Base-by-base conservation (phyloP, 2,329 filamentous ascomycete species). In the Zalaria sp. region DNA sequence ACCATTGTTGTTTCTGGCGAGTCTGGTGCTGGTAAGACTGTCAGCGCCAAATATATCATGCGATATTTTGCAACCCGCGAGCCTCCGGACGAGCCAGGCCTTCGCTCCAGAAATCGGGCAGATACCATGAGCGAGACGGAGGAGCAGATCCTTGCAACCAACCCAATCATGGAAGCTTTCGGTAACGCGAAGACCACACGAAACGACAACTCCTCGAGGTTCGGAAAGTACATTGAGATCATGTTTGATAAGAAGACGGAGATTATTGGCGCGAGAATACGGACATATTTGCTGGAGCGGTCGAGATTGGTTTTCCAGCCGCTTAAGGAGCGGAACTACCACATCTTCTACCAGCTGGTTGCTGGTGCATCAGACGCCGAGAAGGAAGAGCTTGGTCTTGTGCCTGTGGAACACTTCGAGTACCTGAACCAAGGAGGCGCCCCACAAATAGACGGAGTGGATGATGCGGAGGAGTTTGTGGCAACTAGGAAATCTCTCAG, bases 21-120 rank as follows among this genome's bases (percentile, higher is more conserved):
- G 65, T 98, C 91, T 42, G 91, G 91, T 75, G 91, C 91, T 49
- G 91, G 91, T 57, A 98, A 98, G 70, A 98, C 91, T 4, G 91
- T 98, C 61, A 96, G 89, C 65, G 91, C 91, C 54, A 98, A 98
- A 69, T 96, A 98, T 66, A 96, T 98, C 61, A 98, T 98, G 91
- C 79, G 91, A 56, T 98, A 98, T 69, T 98, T 98, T 64, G 91
- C 91, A 48, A 98, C 91, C 35, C 80, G 91, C 75, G 91, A 95
- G 64, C 82, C 88, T 5, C 87, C 91, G 43, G 86, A 93, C 55
- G 84, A 88, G 59, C 81, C 86, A 10, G 81, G 82, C 38, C 81
- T 78, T 49, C 79, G 83, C 54, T 72, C 72, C 42, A 91, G 85
- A 64, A 84, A 85, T 46, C 69, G 78, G 53, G 67, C 67, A 34